These are phyloP conservation scores for Gymnopilus dilepis DNA, from an alignment of 768 basidiomycete genomes.

Conservation along the genomic window DNA sequence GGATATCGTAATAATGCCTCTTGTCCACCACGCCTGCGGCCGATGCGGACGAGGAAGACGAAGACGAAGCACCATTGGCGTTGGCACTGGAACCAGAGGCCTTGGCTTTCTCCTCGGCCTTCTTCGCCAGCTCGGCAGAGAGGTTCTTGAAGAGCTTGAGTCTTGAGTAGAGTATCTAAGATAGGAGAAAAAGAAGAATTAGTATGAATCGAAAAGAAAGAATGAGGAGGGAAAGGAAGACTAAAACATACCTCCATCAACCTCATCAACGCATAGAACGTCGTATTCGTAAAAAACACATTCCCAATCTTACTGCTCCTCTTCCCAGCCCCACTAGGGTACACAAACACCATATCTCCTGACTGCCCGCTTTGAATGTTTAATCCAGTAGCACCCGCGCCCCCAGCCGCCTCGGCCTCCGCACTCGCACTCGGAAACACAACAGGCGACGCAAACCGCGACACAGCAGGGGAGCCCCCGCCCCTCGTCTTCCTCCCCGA, in stretches of 20 bases:
- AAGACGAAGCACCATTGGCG: conserved; percentile 13
- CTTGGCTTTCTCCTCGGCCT: conserved; percentile 7
- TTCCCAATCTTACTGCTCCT: conserved; percentile 45
- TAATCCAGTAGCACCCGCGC: too few species aligned
- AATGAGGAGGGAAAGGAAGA: conserved; percentile 27
- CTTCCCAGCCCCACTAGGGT: conserved; percentile 20
- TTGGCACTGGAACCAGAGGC: neutral
- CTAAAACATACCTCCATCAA: conserved; percentile 71
- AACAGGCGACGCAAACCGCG: conserved; percentile 68
- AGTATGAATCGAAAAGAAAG: neutral
- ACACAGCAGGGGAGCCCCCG: conserved; percentile 53
- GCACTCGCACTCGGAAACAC: conserved; percentile 42
- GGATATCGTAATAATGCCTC: conserved; percentile 76
- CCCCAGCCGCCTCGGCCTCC: conserved; percentile 26
- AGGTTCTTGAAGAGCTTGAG: conserved; percentile 81
- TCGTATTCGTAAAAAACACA: conserved; percentile 88
- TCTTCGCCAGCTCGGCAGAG: conserved; percentile 49
- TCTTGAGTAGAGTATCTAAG: conserved; percentile 81
- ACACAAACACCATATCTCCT: conserved; percentile 15
- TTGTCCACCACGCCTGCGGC: conserved; percentile 48
- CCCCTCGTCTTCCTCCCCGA: conserved; percentile 61
- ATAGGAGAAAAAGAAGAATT: conserved; percentile 7
- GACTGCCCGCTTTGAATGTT: too few species aligned
- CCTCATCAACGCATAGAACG: conserved; percentile 85
- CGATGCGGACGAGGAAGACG: conserved; percentile 33